These are phyloP conservation scores for Auriscalpium orientale DNA, from an alignment of 768 basidiomycete genomes.

Conservation along the genomic window DNA sequence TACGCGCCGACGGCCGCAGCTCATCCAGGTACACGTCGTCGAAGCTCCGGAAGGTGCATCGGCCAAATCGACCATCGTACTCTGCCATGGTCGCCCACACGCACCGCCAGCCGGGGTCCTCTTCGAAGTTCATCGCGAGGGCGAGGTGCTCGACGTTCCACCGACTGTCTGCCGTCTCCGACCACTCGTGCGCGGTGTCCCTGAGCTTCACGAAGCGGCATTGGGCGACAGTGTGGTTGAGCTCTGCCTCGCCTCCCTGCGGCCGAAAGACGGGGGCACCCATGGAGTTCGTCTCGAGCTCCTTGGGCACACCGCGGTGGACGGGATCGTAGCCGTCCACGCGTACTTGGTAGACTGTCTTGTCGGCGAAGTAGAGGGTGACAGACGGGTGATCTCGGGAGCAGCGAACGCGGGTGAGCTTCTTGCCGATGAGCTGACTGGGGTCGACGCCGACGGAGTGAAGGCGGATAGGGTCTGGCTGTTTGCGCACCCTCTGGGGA, in stretches of 20 bases:
- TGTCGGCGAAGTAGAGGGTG: conserved; percentile 30
- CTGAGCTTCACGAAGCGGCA: conserved; percentile 47
- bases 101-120: conserved; percentile 49
- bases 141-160: conserved; percentile 43
- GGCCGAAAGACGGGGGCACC: conserved; percentile 33
- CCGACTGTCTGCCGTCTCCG: conserved; percentile 20
- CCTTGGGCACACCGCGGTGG: conserved; percentile 50
- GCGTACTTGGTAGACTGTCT: conserved; percentile 34
- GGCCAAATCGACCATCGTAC: conserved; percentile 32
- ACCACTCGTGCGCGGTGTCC: conserved; percentile 50
- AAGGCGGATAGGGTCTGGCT: conserved; percentile 10
- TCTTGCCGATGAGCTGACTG: conserved; percentile 24
- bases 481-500: conserved; percentile 4
- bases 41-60: conserved; percentile 26
- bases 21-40: conserved; percentile 36
- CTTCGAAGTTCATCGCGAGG: conserved; percentile 49
- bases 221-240: conserved; percentile 38
- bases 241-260: conserved; percentile 22
- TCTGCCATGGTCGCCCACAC: conserved; percentile 58
- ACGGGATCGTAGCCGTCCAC: conserved; percentile 57
- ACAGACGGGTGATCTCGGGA: conserved; percentile 27
- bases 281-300: conserved; percentile 43
- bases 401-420: conserved; percentile 23
- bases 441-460: conserved; percentile 24
- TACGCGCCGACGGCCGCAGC: conserved; percentile 21